A percentile compares a stretch with the other conserved stretches of the same genome.
Conservation (phyloP, 192 early-diverging fungal species). For the Coemansia sp. region DNA sequence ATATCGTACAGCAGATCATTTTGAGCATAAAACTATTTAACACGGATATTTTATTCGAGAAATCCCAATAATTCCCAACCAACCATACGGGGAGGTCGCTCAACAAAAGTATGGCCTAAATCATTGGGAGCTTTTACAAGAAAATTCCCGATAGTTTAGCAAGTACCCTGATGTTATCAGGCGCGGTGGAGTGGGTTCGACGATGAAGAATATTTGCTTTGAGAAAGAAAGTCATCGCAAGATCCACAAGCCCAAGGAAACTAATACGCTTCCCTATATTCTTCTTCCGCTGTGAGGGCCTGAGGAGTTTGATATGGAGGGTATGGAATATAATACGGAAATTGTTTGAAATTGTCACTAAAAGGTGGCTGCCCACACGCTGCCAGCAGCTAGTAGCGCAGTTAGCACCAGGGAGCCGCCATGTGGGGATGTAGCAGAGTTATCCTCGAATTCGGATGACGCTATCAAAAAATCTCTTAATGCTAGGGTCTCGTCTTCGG, state of each 20-base stretch:
- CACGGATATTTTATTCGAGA: not conserved
- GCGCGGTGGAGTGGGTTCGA: constrained; percentile 81
- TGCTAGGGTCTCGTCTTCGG: too few species aligned
- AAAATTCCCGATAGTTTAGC: constrained; percentile 56
- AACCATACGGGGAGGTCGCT: not conserved
- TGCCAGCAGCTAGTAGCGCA: too few species aligned
- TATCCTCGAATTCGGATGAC: constrained; percentile 10
- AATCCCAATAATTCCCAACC: not conserved
- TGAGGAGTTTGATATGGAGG: too few species aligned
- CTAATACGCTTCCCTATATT: constrained; percentile 84
- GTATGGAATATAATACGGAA: too few species aligned
- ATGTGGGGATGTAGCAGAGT: constrained; percentile 10
- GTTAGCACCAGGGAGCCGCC: too few species aligned
- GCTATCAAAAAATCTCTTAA: not conserved
- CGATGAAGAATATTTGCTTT: constrained; percentile 92
- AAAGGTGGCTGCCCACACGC: too few species aligned
- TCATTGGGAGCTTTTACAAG: not conserved
- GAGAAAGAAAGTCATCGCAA: constrained; percentile 67
- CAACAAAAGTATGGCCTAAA: constrained; percentile 1
- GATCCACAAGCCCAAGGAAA: constrained; percentile 68
- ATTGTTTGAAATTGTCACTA: too few species aligned
- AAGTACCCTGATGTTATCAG: constrained; percentile 83
- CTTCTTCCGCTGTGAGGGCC: too few species aligned
- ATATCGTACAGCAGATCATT: not conserved
- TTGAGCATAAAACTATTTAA: not conserved